These are phyloP conservation scores for Ceratocystiopsis minuta DNA, from an alignment of 2,329 filamentous ascomycete species.

Conservation along the genomic window DNA sequence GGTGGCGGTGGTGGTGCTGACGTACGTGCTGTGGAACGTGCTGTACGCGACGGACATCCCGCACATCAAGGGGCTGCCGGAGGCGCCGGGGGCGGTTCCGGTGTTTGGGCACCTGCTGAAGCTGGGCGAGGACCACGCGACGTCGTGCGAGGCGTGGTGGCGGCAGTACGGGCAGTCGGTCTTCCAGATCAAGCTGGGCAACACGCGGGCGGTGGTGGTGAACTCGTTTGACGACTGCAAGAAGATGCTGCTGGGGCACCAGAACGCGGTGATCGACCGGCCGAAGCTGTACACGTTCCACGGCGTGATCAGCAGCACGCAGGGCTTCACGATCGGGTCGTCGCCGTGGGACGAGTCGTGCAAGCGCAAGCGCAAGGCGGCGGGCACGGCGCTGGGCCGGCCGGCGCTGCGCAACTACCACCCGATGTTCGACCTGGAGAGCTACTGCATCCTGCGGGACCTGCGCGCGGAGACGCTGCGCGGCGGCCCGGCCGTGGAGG, in stretches of 20 bases:
- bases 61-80: constrained; percentile 42
- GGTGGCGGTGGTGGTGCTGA: constrained; percentile 2
- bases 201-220: constrained; percentile 56
- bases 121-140: constrained; percentile 38
- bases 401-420: constrained; percentile 55
- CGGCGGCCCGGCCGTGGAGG: constrained; percentile 22
- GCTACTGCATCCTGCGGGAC: constrained; percentile 53
- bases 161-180: constrained; percentile 40
- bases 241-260: constrained; percentile 60
- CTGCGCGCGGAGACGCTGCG: constrained; percentile 40
- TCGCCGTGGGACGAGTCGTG: constrained; percentile 73
- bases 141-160: constrained; percentile 35
- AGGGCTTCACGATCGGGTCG: constrained; percentile 69
- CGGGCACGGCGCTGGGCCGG: constrained; percentile 59
- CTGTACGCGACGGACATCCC: constrained; percentile 34
- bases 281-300: constrained; percentile 71
- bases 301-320: constrained; percentile 56
- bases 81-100: constrained; percentile 38
- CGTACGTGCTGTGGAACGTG: constrained; percentile 4
- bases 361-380: constrained; percentile 59
- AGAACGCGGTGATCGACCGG: constrained; percentile 59
- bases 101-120: constrained; percentile 46
- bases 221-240: constrained; percentile 62
- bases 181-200: constrained; percentile 51
- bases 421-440: constrained; percentile 66